These are phyloP conservation scores for Hibiscus syriacus DNA, from an alignment of 345 rosid genomes.

Conservation along the genomic window DNA sequence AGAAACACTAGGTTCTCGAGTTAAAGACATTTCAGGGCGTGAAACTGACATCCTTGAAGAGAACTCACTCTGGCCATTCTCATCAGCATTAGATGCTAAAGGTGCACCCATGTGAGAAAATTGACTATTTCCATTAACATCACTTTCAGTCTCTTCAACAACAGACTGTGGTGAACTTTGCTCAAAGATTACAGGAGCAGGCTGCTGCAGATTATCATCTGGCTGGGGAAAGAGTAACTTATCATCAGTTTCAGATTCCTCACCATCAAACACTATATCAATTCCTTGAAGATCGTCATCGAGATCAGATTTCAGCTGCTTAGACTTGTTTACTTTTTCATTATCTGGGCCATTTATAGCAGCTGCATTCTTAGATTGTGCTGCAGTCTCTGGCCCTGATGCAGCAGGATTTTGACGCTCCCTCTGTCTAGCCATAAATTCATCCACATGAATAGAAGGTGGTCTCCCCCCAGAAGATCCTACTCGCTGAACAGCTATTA, in stretches of 20 bases:
- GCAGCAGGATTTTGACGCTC: slow-evolving; percentile 72
- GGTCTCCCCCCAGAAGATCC: slow-evolving; percentile 96
- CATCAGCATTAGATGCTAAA: slow-evolving; percentile 58
- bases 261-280: slow-evolving; percentile 93
- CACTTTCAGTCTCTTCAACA: slow-evolving; percentile 92
- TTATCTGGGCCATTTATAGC: slow-evolving; percentile 32
- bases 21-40: slow-evolving; percentile 61
- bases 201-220: slow-evolving; percentile 77
- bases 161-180: slow-evolving; percentile 85
- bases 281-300: slow-evolving; percentile 96
- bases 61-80: slow-evolving; percentile 74
- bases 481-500: slow-evolving; percentile 64
- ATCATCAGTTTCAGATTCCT: slow-evolving; percentile 88
- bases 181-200: slow-evolving; percentile 56
- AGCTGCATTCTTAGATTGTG: slow-evolving; percentile 48
- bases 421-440: slow-evolving; percentile 96
- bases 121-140: slow-evolving; percentile 62
- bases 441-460: slow-evolving; percentile 99
- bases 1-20: slow-evolving; percentile 73
- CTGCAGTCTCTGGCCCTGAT: slow-evolving; percentile 59
- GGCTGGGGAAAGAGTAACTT: slow-evolving; percentile 83
- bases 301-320: slow-evolving; percentile 69
- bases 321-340: slow-evolving; percentile 54
- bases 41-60: slow-evolving; percentile 85
- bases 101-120: slow-evolving; percentile 65